Base-by-base conservation (phyloP, 2,329 filamentous ascomycete genomes). In the Pseudogymnoascus sp. region DNA sequence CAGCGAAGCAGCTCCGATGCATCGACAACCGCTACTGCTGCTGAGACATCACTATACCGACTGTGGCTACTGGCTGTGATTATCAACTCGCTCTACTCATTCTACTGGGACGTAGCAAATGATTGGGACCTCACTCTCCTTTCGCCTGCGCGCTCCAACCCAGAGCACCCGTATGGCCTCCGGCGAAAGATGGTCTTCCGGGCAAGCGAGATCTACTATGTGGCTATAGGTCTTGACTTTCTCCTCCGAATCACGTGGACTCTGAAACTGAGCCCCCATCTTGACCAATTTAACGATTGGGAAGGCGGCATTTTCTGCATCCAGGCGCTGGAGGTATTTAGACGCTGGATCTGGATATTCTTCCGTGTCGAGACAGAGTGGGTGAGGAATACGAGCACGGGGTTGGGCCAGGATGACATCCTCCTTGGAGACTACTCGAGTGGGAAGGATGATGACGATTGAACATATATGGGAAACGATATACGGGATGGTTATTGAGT, bases 311-410 rank as follows among this genome's bases (percentile, higher is more conserved):
- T 98, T 50, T 99, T 97, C 73, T 71, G 93, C 26, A 85, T 98
- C 71, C 89, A 97, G 78, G 82, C 90, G 50, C 79, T 96, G 10
- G 95, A 99, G 78, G 89, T 98, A 16, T 81, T 91, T 53, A 84
- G 95, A 59, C 83, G 95, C 63, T 98, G 93, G 92, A 83, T 98
- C 65, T 99, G 95, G 95, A 91, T 97, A 63, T 98, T 97, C 76
- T 91, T 98, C 77, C 85, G 95, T 8, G 88, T 96, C 41, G 95
- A 99, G 80, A 93, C 91, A 22, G 95, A 99, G 78, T 96, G 90
- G 89, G 84, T 91, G 76, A 80, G 86, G 77, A 82, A 76, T 68
- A 78, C 77, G 12, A 74, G 75, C 16, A 72, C 22, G 12, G 66
- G 86, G 74, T 67, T 86, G 75, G 73, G 81, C 71, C 70, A 83